Percentiles rank a stretch among this genome's conserved stretches.
These are phyloP conservation scores for Eucalyptus virginea DNA, from an alignment of 345 rosid species.

Conservation along the genomic window DNA sequence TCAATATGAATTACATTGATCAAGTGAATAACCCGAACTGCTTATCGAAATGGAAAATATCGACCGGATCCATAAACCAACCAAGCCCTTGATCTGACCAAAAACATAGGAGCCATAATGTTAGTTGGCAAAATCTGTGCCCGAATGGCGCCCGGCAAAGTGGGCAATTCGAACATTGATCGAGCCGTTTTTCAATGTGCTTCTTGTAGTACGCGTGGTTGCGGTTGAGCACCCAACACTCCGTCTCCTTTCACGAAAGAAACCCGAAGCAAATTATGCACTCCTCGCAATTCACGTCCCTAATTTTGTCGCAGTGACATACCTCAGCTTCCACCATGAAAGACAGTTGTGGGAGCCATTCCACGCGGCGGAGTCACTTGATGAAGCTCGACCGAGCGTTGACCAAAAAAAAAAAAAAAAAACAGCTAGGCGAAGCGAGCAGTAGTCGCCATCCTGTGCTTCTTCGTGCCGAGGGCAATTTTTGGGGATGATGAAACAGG, in stretches of 20 bases:
- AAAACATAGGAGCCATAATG: neutral
- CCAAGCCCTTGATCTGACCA: neutral
- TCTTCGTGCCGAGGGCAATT: neutral
- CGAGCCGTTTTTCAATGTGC: neutral
- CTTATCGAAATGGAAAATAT: too few species aligned
- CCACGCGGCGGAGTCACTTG: accelerated
- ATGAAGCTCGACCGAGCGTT: too few species aligned
- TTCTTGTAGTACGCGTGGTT: neutral
- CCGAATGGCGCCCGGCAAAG: too few species aligned
- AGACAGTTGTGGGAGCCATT: too few species aligned
- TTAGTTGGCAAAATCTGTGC: neutral
- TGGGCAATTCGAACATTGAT: neutral
- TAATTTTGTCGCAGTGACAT: accelerated
- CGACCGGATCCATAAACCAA: too few species aligned
- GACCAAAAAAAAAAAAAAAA: too few species aligned
- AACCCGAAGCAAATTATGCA: accelerated
- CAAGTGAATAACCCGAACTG: too few species aligned
- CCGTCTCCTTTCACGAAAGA: neutral
- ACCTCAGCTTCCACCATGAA: too few species aligned
- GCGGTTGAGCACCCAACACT: neutral
- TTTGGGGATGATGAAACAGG: neutral
- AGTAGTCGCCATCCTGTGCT: too few species aligned
- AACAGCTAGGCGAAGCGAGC: too few species aligned
- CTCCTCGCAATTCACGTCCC: neutral
- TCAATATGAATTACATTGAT: too few species aligned